Evolutionary conservation across 306 rosid genomes (phyloP), one percentile per base, ranked within the genome.

Genomic region (Ormosia emarginata): DNA sequence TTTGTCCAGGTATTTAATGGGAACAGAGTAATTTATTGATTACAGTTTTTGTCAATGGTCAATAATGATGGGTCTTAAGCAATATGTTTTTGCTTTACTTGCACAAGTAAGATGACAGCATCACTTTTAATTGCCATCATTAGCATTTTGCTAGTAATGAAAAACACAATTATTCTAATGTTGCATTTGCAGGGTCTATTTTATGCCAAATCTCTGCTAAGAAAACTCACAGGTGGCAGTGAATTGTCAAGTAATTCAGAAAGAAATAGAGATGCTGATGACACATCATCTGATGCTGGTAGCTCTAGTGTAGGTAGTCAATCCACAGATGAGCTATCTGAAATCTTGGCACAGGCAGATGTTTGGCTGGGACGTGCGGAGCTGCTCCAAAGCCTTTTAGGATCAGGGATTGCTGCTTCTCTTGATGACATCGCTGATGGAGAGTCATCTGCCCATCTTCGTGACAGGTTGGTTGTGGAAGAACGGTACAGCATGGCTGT

Each of bases 401-500:
- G 99, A 82, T 91, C 98, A 39, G 98, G 98, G 65, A 95, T 95
- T 82, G 99, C 99, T 79, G 98, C 94, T 73, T 95, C 95, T 83
- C 94, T 95, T 30, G 95, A 95, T 84, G 98, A 95, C 78, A 95
- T 95, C 56, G 99, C 97, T 37, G 99, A 95, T 90, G 78, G 85
- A 82, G 98, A 90, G 83, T 91, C 99, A 80, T 91, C 99, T 70
- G 95, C 94, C 29, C 89, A 11, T 84, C 99, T 95, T 70, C 93
- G 99, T 70, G 98, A 93, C 87, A 91, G 99, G 91, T 85, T 95
- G 91, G 92, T 90, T 59, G 85, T 85, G 71, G 97, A 90, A 37
- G 99, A 95, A 79, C 87, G 98, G 79, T 95, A 95, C 83, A 93
- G 99, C 90, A 95, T 95, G 98, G 99, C 98, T 77, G 99, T 95